phyloP scores from a whole-genome alignment of 306 rosid genomes.

The Prunus dulcis region DNA sequence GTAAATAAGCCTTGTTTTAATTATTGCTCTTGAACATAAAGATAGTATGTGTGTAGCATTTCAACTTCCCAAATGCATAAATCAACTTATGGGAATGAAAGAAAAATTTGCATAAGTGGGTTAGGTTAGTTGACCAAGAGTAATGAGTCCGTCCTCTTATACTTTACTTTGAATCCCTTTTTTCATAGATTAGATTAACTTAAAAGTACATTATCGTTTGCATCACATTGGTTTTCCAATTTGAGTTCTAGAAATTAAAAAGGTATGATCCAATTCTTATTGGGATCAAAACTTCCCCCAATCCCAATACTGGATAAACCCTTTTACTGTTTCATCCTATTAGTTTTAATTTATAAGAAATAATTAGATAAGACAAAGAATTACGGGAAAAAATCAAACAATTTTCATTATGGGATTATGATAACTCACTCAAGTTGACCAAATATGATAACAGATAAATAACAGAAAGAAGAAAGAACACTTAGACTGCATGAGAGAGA shows the following conservation, averaged over 20 bases:
- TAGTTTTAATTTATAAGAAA: conserved; percentile 4
- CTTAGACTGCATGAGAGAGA: conserved; percentile 5
- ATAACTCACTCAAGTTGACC: conserved; percentile 34
- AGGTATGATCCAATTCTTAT: neutral
- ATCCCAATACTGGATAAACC: neutral
- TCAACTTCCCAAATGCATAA: neutral
- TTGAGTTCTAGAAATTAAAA: neutral
- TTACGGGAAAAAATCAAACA: neutral
- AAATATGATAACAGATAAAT: conserved; percentile 8
- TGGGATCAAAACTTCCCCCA: neutral
- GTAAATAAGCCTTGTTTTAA: neutral
- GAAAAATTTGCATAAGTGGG: too few relatives aligned
- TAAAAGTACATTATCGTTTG: too few relatives aligned
- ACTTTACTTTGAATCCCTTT: too few relatives aligned
- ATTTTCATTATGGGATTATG: conserved; percentile 2
- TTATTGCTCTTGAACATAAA: conserved; percentile 12
- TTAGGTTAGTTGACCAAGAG: too few relatives aligned
- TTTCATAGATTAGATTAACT: too few relatives aligned
- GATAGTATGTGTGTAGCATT: too few relatives aligned
- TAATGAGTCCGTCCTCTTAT: accelerated
- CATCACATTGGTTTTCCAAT: neutral
- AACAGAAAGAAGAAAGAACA: conserved; percentile 26
- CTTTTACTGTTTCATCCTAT: neutral
- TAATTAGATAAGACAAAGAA: conserved; percentile 28
- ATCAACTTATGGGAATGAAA: neutral